Percentiles rank a stretch among this genome's conserved stretches.
Conservation (phyloP, 2,329 filamentous ascomycete genomes). For the Fusarium liriodendri region DNA sequence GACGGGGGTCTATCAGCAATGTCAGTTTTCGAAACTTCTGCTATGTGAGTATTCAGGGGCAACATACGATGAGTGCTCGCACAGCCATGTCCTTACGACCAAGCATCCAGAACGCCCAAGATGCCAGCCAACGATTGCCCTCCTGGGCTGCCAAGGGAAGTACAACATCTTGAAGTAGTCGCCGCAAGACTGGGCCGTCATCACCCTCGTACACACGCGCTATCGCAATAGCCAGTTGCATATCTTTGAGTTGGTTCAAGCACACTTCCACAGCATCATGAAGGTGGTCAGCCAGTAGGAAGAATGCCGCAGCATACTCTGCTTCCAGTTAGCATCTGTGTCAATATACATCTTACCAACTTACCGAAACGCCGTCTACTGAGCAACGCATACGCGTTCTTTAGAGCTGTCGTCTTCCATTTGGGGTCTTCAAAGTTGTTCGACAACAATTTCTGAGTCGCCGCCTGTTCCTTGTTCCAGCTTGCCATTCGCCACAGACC, state of each 20-base stretch:
- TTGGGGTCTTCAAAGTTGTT: conserved; percentile 90
- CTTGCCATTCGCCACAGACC: conserved; percentile 95
- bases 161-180: conserved; percentile 83
- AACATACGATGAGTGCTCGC: conserved; percentile 79
- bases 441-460: conserved; percentile 82
- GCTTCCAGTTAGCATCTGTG: conserved; percentile 51
- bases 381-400: conserved; percentile 95
- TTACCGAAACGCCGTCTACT: conserved; percentile 88
- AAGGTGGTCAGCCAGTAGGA: conserved; percentile 87
- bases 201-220: conserved; percentile 91
- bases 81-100: conserved; percentile 86
- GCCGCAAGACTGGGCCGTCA: conserved; percentile 76
- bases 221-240: conserved; percentile 90
- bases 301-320: conserved; percentile 97
- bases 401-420: conserved; percentile 90
- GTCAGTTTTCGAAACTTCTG: conserved; percentile 1
- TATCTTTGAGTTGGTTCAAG: conserved; percentile 85
- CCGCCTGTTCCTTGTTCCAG: conserved; percentile 86
- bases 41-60: too few species aligned
- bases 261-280: conserved; percentile 89
- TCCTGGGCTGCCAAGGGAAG: conserved; percentile 81
- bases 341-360: conserved; percentile 31
- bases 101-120: conserved; percentile 96
- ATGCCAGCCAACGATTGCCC: conserved; percentile 92
- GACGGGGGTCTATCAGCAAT: conserved; percentile 73